Evolutionary conservation across 1,284 basidiomycete genomes (phyloP), one percentile per base, ranked within the genome.

Genomic region (Malassezia psittaci): DNA sequence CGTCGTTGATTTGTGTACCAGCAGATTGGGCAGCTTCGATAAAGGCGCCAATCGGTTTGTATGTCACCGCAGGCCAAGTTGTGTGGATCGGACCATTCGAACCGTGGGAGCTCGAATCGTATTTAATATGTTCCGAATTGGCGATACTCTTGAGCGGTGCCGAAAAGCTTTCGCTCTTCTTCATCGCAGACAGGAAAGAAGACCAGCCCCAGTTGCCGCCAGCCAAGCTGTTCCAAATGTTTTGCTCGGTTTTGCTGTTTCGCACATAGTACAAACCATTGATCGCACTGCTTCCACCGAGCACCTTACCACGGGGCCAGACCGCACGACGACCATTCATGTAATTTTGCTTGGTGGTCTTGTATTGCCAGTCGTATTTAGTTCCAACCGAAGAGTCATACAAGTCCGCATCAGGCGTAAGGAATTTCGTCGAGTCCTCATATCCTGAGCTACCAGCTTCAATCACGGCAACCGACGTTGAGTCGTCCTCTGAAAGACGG

Each of bases 401-500:
- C 41, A 63, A 59, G 21, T 55, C 57, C 16, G 61, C 61, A 21
- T 35, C 37, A 1, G 66, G 62, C 1, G 60, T 47, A 43, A 61
- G 48, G 9, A 68, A 44, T 36, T 52, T 49, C 5, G 51, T 36
- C 21, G 65, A 57, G 16, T 58, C 47, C 8, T 34, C 41, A 54
- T 66, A 66, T 11, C 66, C 66, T 4, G 56, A 54, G 50, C 57
- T 12, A 7, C 83, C 83, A 1, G 79, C 82, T 66, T 84, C 83
- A 55, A 84, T 77, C 47, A 83, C 72, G n/a, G 85, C 79, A 9
- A 88, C 83, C 1, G 78, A 79, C 47, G 77, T 78, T 8, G 65
- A 63, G 1, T 80, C 66, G 61, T 85, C 79, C 59, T 85, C 85
- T 0, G 82, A 80, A 24, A 98, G 79, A 21, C 89, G 88, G 69